Base-by-base conservation (phyloP, 345 rosid species). In the Lepidium sativum region DNA sequence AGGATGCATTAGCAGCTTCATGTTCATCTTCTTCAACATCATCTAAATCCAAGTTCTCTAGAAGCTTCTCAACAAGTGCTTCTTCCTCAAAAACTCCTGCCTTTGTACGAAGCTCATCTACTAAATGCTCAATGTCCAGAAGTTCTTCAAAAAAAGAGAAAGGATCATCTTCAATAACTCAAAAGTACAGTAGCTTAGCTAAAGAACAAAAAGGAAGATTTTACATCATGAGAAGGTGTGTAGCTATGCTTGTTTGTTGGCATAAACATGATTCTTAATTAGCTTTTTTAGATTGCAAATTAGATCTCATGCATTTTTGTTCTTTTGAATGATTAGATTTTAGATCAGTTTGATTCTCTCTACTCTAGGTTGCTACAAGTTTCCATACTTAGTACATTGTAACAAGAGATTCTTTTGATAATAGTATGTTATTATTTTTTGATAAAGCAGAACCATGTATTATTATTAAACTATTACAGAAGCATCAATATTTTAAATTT, bases 211-310 rank as follows among this genome's bases (percentile, higher is more conserved):
- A 92, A 80, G 89, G 97, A 5, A 84, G 89, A 69, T 89, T 92
- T 68, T 92, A 92, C 63, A 89, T 92, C 78, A 92, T 92, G 91
- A 86, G 97, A 68, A 80, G 96, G 57, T 92, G 98, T 75, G 95
- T 92, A 60, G 96, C 98, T 42, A 92, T 92, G 98, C 98, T 92
- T 62, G 97, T 87, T 68, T 89, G 97, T 41, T 92, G 98, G 98
- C 94, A 87, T 75, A 92, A 87, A 55, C 97, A 92, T 75, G 89
- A 92, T 80, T 78, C 88, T 43, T 85, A 77, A 79, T 33, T 60
- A 32, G 54, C 33, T 43, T 31, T 6, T 6, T 45, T 48, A 27
- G 31, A 27, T 27, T 27, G 6, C 31, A 27, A 21, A 18, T 6
- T 37, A 62, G 69, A 68, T 61, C 59, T 75, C 41, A 47, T 70